Base-by-base conservation (phyloP, 2,329 filamentous ascomycete species). In the Colletotrichum noveboracense region DNA sequence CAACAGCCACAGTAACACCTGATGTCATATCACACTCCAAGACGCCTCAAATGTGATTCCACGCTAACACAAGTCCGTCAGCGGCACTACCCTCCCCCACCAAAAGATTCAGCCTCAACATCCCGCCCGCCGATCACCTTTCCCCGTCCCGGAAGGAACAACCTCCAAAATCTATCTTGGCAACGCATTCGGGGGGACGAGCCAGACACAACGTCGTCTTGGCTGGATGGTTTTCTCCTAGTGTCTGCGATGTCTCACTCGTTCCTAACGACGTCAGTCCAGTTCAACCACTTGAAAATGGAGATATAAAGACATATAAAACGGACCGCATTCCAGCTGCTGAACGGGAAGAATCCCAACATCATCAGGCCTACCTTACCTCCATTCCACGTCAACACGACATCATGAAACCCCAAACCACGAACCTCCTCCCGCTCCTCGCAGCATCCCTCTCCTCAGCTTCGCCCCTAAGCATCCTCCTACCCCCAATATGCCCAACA, bases 171-270 rank as follows among this genome's bases (percentile, higher is more conserved):
- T 6, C 16, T 43, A 5, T 43, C 38, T n/a, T n/a, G 38, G 18
- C 1, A n/a, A 3, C 3, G 38, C 38, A 43, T 43, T 43, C 38
- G 18, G 18, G 38, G 1, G 7, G 18, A 43, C 5, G 38, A 43
- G 1, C 38, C 9, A n/a, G 38, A 43, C 38, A 43, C 38, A 43
- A 43, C 38, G 38, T 43, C 38, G 18, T n/a, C 9, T n/a, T 0
- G 38, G 38, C 38, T 6, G 5, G 9, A 43, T 3, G 38, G 18
- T 5, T 18, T 43, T 2, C 18, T n/a, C 9, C 0, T 43, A 43
- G 38, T 18, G 38, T 0, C 0, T n/a, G 3, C 0, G 18, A 43
- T n/a, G 18, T 43, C 38, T 43, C 38, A 6, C 1, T 10, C 1
- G 0, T 4, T 43, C 3, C 38, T 12, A 3, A 12, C 38, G 1